Conservation (phyloP, 2,329 filamentous ascomycete species). For the Periconia macrospinosa region DNA sequence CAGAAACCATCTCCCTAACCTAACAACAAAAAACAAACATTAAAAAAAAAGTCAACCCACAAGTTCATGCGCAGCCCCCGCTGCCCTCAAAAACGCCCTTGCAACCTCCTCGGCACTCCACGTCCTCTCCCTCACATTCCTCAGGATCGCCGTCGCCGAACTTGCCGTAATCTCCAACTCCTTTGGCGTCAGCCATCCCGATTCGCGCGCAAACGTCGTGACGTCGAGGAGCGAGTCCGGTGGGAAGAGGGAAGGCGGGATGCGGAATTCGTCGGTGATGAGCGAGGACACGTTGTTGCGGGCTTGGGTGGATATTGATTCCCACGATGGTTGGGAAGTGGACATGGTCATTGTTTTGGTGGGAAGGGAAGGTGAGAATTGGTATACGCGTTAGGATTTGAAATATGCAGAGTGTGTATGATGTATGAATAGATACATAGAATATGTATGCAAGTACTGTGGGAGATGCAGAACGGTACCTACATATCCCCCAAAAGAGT, state of each 20-base stretch:
- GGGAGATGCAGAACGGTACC: no score
- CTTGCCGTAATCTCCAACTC: slow-evolving; percentile 56
- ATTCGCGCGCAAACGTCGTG: slow-evolving; percentile 56
- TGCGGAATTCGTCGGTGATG: slow-evolving; percentile 61
- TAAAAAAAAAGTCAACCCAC: no score
- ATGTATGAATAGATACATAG: no score
- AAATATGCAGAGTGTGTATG: no score
- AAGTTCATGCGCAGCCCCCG: slow-evolving; percentile 59
- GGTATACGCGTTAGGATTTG: no score
- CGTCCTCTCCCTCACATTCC: slow-evolving; percentile 44
- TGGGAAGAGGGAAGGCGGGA: slow-evolving; percentile 58
- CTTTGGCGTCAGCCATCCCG: slow-evolving; percentile 60
- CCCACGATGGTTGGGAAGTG: slow-evolving; percentile 42
- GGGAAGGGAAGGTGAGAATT: no score
- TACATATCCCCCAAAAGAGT: no score
- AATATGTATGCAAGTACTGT: no score
- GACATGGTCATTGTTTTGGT: no score
- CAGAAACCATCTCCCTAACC: no score
- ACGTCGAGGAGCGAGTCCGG: slow-evolving; percentile 59
- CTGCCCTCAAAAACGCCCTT: slow-evolving; percentile 57
- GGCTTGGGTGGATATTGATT: slow-evolving; percentile 47
- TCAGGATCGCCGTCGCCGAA: slow-evolving; percentile 45
- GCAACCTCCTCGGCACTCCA: slow-evolving; percentile 58
- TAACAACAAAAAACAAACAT: no score
- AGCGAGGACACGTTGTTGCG: slow-evolving; percentile 49